These are phyloP conservation scores for Aquilaria sinensis DNA, from an alignment of 345 rosid genomes.

Conservation along the genomic window DNA sequence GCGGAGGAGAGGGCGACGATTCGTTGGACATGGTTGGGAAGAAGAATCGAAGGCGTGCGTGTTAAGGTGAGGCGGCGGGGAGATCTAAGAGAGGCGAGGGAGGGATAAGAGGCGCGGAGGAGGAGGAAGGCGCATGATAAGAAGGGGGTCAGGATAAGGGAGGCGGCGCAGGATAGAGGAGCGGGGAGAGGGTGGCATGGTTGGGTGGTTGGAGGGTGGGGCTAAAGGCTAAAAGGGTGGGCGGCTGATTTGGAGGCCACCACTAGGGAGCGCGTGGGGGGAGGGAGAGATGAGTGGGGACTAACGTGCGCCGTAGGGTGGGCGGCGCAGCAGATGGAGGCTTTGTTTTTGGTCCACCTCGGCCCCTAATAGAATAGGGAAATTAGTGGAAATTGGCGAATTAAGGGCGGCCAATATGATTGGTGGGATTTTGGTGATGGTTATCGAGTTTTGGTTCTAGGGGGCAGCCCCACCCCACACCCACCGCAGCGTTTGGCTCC, in stretches of 20 bases:
- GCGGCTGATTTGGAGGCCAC: too few relatives aligned
- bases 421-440: too few relatives aligned
- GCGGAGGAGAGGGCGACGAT: slow-evolving; percentile 27
- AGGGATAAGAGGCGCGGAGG: slow-evolving; percentile 22
- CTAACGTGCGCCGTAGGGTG: slow-evolving; percentile 46
- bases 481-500: too few relatives aligned
- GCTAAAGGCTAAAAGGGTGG: slow-evolving; percentile 1
- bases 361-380: too few relatives aligned
- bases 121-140: neutral
- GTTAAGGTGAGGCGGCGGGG: slow-evolving; percentile 14
- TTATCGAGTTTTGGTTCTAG: too few relatives aligned
- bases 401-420: too few relatives aligned
- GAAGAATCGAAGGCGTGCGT: neutral
- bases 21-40: slow-evolving; percentile 28
- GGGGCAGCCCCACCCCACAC: too few relatives aligned
- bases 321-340: slow-evolving; percentile 15
- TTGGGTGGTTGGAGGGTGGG: slow-evolving; percentile 12
- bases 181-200: slow-evolving; percentile 25
- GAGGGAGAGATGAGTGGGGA: slow-evolving; percentile 29
- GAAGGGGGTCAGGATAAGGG: slow-evolving; percentile 2
- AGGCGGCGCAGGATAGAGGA: slow-evolving; percentile 16
- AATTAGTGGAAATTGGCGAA: too few relatives aligned
- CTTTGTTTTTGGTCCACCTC: neutral
- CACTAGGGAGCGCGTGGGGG: slow-evolving; percentile 15
- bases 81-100: slow-evolving; percentile 18